These are phyloP conservation scores for Arabidopsis arenosa DNA, from an alignment of 345 rosid species.

Conservation along the genomic window DNA sequence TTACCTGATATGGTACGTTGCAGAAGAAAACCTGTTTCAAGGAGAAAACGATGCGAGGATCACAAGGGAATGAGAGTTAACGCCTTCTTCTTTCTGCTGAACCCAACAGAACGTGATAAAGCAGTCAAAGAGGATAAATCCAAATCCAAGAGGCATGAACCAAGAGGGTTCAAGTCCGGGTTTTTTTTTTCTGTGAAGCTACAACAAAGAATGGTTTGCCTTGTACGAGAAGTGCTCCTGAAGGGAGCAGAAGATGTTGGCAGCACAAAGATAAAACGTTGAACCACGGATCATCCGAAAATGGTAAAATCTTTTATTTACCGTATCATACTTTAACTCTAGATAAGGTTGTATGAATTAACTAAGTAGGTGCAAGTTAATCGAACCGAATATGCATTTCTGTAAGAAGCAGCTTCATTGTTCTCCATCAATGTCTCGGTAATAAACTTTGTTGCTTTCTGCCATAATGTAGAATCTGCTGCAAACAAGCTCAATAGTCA, in stretches of 20 bases:
- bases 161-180: neutral
- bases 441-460: neutral
- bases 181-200: conserved; percentile 38
- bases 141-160: conserved; percentile 14
- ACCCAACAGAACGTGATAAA: conserved; percentile 19
- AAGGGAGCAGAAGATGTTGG: conserved; percentile 45
- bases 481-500: neutral
- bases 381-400: conserved; percentile 4
- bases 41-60: conserved; percentile 66
- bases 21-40: conserved; percentile 48
- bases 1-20: conserved; percentile 59
- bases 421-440: conserved; percentile 10
- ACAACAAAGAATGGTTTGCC: conserved; percentile 42
- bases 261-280: conserved; percentile 39
- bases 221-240: conserved; percentile 35
- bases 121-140: neutral
- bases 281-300: conserved; percentile 25
- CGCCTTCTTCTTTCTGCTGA: conserved; percentile 40
- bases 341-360: neutral
- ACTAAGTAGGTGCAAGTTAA: conserved; percentile 17
- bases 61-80: conserved; percentile 68
- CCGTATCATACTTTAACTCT: conserved; percentile 17
- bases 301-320: conserved; percentile 17
- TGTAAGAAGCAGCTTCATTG: conserved; percentile 12
- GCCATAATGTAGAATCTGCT: neutral